Conservation (phyloP, 768 basidiomycete species). For the Lactarius deliciosus region DNA sequence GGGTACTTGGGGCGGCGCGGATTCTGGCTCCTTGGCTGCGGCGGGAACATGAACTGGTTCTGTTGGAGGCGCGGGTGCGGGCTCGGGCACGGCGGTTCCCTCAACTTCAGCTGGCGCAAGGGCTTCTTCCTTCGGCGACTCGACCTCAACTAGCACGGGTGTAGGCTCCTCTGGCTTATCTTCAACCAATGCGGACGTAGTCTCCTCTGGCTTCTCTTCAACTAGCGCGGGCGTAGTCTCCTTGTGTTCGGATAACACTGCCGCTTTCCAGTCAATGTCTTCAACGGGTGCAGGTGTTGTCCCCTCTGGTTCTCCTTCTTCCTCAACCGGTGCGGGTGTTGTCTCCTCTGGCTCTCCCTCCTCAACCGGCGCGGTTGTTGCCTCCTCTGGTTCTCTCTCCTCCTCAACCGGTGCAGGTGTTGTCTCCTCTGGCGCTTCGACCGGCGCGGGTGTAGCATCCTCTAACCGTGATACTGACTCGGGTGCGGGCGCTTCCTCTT, state of each 20-base stretch:
- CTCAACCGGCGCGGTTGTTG: neutral
- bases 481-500: constrained; percentile 5
- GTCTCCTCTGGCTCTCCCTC: neutral
- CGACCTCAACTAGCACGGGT: neutral
- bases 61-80: constrained; percentile 2
- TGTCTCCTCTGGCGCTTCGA: constrained; percentile 7
- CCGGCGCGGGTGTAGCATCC: constrained; percentile 3
- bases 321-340: neutral
- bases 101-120: neutral
- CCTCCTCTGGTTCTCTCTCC: constrained; percentile 3
- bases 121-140: constrained; percentile 14
- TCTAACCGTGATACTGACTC: constrained; percentile 2
- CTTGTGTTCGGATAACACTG: too few relatives aligned
- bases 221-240: too few relatives aligned
- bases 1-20: neutral
- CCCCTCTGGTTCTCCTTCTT: neutral
- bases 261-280: too few relatives aligned
- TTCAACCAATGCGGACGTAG: neutral
- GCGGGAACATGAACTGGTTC: neutral
- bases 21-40: neutral
- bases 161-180: neutral
- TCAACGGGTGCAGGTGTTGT: constrained; percentile 2
- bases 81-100: neutral
- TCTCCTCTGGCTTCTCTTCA: constrained; percentile 6
- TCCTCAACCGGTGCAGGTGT: neutral